Evolutionary conservation across 2,329 filamentous ascomycete species (phyloP), one percentile per base, ranked within the genome.

Genomic region (Diaporthe sp.): DNA sequence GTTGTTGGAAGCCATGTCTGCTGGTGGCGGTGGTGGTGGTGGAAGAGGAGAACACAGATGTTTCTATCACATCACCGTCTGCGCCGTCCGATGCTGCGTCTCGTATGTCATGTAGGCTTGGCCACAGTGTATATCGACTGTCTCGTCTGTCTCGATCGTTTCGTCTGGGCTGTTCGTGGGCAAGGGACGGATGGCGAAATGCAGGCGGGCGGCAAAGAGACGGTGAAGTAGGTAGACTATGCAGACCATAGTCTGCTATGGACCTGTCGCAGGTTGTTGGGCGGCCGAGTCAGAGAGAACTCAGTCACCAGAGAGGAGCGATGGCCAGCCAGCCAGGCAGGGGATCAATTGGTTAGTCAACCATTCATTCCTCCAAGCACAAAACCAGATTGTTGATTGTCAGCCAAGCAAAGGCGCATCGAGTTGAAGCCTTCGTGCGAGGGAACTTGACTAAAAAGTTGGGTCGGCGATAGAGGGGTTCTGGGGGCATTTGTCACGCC

Each of bases 1-100:
- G 72, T 65, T 67, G 28, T 63, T 71, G 15, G 75, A 72, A 55
- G 72, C 72, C 75, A 76, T 76, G 34, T 31, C 37, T 37, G 20
- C 37, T 8, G 31, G 44, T 37, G 39, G 53, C 22, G 25, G 15
- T 39, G 49, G 25, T 20, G 31, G 37, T 25, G 42, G 39, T 9
- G n/a, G 61, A 49, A 39, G 39, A 47, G 10, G 28, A n/a, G 37
- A 34, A 15, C n/a, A n/a, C 20, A 20, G 61, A 22, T 49, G 42
- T 25, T 15, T 17, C 17, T 51, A n/a, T 44, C 67, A 71, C 67
- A 57, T 71, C 34, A 55, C 67, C 44, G 57, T 63, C 71, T 60
- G 57, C 42, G 71, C 71, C 42, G 71, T 63, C 28, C 8, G n/a
- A 31, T 53, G 57, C 31, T 51, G 57, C 28, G 44, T 31, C 31